Conservation (phyloP, 164 flowering plant genomes). For the Vitis rupestris region DNA sequence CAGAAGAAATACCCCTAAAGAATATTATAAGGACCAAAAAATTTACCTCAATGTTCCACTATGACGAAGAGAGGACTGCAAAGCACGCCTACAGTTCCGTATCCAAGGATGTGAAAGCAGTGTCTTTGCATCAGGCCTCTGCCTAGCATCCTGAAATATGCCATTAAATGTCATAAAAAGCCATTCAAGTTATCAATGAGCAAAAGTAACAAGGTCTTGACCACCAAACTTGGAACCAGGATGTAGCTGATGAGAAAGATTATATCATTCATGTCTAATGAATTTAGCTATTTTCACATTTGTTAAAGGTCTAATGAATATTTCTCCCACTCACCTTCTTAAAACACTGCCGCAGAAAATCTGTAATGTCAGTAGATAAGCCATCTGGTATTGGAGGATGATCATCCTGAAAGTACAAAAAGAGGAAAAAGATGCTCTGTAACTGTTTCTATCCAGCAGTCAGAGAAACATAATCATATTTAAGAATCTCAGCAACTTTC, state of each 20-base stretch:
- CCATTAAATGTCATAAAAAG: conserved; percentile 16
- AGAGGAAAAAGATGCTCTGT: conserved; percentile 5
- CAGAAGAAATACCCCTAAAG: not conserved
- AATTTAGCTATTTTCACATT: not conserved
- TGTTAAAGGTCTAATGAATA: no score
- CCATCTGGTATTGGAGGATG: conserved; percentile 96
- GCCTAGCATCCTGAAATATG: conserved; percentile 84
- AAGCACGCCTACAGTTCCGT: conserved; percentile 80
- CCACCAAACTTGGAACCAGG: not conserved
- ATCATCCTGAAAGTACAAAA: conserved; percentile 62
- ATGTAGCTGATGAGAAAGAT: not conserved
- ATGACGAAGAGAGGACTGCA: conserved; percentile 81
- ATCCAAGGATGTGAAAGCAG: conserved; percentile 98
- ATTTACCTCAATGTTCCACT: conserved; percentile 69
- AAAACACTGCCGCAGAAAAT: conserved; percentile 92
- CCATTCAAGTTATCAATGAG: no score
- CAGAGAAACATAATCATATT: not conserved
- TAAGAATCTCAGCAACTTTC: not conserved
- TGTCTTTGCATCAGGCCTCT: conserved; percentile 97
- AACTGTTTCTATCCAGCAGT: not conserved
- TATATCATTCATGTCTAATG: not conserved
- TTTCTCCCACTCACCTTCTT: conserved; percentile 62
- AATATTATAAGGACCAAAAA: not conserved
- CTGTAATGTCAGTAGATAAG: conserved; percentile 85
- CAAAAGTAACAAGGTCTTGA: not conserved